phyloP scores from a whole-genome alignment of 805 yeast species.

The Candida pseudoglaebosa region DNA sequence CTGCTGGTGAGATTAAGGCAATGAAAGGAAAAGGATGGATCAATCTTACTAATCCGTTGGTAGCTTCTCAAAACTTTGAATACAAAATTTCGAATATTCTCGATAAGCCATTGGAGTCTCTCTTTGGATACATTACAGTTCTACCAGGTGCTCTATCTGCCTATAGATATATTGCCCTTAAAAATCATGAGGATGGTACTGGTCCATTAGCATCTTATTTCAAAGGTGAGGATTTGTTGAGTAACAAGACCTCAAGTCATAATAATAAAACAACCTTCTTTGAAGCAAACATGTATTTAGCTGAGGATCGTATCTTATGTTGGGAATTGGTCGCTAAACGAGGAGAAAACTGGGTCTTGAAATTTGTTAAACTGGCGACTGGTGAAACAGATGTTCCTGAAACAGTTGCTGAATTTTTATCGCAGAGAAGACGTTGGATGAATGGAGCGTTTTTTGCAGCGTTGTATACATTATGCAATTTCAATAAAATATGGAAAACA shows the following conservation, averaged over 20 bases:
- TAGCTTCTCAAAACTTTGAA: slow-evolving; percentile 95
- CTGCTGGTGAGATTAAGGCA: slow-evolving; percentile 96
- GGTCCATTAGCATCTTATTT: slow-evolving; percentile 90
- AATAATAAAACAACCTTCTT: slow-evolving; percentile 69
- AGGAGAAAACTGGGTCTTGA: slow-evolving; percentile 80
- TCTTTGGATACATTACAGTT: slow-evolving; percentile 89
- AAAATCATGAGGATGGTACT: slow-evolving; percentile 82
- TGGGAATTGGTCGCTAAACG: slow-evolving; percentile 93
- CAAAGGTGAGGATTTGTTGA: slow-evolving; percentile 68
- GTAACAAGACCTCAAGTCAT: slow-evolving; percentile 19
- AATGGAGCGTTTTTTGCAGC: slow-evolving; percentile 97
- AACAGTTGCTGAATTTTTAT: slow-evolving; percentile 74
- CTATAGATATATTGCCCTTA: slow-evolving; percentile 82
- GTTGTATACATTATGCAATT: slow-evolving; percentile 77
- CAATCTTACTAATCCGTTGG: slow-evolving; percentile 82
- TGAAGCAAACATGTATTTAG: slow-evolving; percentile 94
- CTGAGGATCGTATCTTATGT: slow-evolving; percentile 93
- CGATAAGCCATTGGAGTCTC: slow-evolving; percentile 90
- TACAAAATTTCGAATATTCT: slow-evolving; percentile 95
- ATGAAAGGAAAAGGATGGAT: slow-evolving; percentile 88
- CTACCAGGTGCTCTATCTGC: slow-evolving; percentile 96
- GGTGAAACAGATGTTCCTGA: slow-evolving; percentile 98
- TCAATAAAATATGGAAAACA: slow-evolving; percentile 71
- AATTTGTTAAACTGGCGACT: slow-evolving; percentile 86
- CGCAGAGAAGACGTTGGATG: slow-evolving; percentile 94